Conservation (phyloP, 768 basidiomycete species). For the Suillus fuscotomentosus region DNA sequence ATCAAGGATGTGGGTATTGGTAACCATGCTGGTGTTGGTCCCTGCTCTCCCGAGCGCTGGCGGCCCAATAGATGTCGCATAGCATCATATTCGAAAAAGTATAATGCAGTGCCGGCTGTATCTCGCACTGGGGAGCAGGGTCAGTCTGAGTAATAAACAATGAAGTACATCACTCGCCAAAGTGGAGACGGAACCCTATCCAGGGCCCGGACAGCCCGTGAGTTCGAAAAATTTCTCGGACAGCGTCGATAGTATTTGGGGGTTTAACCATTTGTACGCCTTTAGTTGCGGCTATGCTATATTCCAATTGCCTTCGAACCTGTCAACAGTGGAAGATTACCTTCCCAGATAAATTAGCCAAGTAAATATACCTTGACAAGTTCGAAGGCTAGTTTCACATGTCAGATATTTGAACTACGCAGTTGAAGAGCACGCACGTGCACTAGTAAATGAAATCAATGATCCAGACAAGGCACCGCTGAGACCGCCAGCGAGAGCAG, state of each 20-base stretch:
- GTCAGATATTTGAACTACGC: slow-evolving; percentile 15
- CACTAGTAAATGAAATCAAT: slow-evolving; percentile 84
- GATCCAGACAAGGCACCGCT: slow-evolving; percentile 89
- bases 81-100: slow-evolving; percentile 93
- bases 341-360: not conserved
- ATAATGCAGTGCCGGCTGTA: slow-evolving; percentile 84
- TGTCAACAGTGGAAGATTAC: slow-evolving; percentile 29
- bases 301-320: slow-evolving; percentile 92
- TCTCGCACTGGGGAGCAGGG: slow-evolving; percentile 63
- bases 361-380: slow-evolving; percentile 76
- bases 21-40: slow-evolving; percentile 78
- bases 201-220: slow-evolving; percentile 70
- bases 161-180: slow-evolving; percentile 46
- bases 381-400: slow-evolving; percentile 66
- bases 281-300: slow-evolving; percentile 81
- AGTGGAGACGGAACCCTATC: slow-evolving; percentile 86
- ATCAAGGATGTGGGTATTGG: slow-evolving; percentile 78
- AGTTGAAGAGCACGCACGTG: slow-evolving; percentile 57
- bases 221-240: slow-evolving; percentile 70
- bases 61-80: slow-evolving; percentile 87
- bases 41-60: slow-evolving; percentile 74
- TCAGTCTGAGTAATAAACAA: not conserved
- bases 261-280: slow-evolving; percentile 70
- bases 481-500: slow-evolving; percentile 73
- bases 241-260: slow-evolving; percentile 75